These are phyloP conservation scores for Streptanthus diversifolius DNA, from an alignment of 345 rosid species.

Conservation along the genomic window DNA sequence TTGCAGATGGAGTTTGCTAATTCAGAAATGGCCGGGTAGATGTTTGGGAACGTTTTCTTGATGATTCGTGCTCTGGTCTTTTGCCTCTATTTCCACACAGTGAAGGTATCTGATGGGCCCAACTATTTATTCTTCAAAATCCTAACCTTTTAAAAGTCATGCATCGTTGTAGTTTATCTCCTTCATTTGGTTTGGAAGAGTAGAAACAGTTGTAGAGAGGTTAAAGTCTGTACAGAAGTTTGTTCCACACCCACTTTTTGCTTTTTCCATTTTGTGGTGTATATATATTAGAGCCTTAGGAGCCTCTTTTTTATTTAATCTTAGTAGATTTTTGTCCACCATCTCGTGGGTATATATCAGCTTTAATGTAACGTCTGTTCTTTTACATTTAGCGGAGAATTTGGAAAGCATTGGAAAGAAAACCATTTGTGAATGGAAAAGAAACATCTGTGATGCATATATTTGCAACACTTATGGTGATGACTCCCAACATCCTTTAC, in stretches of 20 bases:
- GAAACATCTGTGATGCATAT: too few relatives aligned
- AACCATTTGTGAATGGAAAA: neutral
- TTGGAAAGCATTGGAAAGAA: neutral
- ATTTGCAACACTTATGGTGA: too few relatives aligned
- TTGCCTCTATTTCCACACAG: constrained; percentile 5
- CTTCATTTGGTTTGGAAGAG: constrained; percentile 8
- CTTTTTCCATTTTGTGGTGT: neutral
- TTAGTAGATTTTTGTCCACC: constrained; percentile 4
- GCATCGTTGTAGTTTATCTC: neutral
- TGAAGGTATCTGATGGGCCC: constrained; percentile 20
- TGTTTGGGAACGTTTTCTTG: constrained; percentile 9
- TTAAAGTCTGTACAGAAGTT: constrained; percentile 2
- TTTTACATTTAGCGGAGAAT: neutral
- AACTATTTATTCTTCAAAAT: constrained; percentile 8
- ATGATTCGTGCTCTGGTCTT: constrained; percentile 6
- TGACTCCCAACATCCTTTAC: too few relatives aligned
- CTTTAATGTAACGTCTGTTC: neutral
- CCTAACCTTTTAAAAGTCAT: neutral
- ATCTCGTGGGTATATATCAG: neutral
- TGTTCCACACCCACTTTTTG: constrained; percentile 5
- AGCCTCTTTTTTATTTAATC: neutral
- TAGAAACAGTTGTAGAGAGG: constrained; percentile 14
- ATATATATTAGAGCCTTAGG: neutral
- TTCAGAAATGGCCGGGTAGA: neutral
- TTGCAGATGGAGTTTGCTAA: constrained; percentile 23